A percentile compares a stretch with the other conserved stretches of the same genome.
These are phyloP conservation scores for Comarum palustre DNA, from an alignment of 306 rosid species.

Conservation along the genomic window DNA sequence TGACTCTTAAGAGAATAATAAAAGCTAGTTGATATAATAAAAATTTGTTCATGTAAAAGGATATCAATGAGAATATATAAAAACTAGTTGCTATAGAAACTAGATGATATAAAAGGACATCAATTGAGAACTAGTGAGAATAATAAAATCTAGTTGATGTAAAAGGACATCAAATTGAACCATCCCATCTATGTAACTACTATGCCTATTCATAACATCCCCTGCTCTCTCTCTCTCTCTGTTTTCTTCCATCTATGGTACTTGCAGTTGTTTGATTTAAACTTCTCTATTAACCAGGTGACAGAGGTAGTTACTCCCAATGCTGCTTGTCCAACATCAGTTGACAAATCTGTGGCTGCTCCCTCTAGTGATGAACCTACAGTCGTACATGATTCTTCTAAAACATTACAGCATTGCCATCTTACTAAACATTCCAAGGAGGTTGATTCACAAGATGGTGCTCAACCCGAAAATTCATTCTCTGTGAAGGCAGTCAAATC, in stretches of 20 bases:
- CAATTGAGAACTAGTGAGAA: too few species aligned
- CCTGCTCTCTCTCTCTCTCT: neutral
- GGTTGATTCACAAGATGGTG: slow-evolving; percentile 13
- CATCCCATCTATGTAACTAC: slow-evolving; percentile 29
- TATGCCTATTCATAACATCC: slow-evolving; percentile 17
- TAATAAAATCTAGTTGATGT: slow-evolving; percentile 28
- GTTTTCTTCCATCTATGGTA: slow-evolving; percentile 1
- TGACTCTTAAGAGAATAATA: slow-evolving; percentile 37
- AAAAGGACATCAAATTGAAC: neutral
- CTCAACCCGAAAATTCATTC: slow-evolving; percentile 26
- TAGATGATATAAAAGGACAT: too few species aligned
- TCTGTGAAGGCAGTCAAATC: slow-evolving; percentile 27
- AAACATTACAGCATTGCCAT: slow-evolving; percentile 29
- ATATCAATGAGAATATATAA: too few species aligned
- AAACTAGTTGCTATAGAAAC: too few species aligned
- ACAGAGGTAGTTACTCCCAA: slow-evolving; percentile 26
- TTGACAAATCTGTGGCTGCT: slow-evolving; percentile 27
- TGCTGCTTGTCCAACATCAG: slow-evolving; percentile 22
- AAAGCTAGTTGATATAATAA: slow-evolving; percentile 28
- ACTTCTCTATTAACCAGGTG: slow-evolving; percentile 37
- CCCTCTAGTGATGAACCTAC: slow-evolving; percentile 25
- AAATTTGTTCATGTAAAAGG: slow-evolving; percentile 18
- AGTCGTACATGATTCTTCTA: slow-evolving; percentile 18
- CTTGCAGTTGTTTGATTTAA: neutral
- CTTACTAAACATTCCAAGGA: slow-evolving; percentile 29